Conservation (phyloP, 2,329 filamentous ascomycete species). For the Huntiella savannae region DNA sequence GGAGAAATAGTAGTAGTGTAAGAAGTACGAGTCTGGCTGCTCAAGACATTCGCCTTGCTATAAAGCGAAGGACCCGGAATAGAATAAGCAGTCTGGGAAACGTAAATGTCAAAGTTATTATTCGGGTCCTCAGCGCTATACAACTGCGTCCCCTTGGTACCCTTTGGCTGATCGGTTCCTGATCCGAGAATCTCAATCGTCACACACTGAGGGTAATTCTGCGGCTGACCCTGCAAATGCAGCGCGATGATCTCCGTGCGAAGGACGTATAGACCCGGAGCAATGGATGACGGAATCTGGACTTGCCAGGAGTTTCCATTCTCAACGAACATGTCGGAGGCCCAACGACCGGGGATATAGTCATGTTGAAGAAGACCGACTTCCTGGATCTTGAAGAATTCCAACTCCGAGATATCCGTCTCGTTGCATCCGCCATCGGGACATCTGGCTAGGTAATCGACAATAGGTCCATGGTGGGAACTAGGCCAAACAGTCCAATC, state of each 20-base stretch:
- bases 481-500: constrained; percentile 49
- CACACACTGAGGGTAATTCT: constrained; percentile 34
- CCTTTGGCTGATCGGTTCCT: constrained; percentile 16
- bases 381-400: constrained; percentile 41
- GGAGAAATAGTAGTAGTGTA: constrained; percentile 24
- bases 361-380: constrained; percentile 29
- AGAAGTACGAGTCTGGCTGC: constrained; percentile 17
- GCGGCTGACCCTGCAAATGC: constrained; percentile 28
- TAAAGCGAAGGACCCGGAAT: constrained; percentile 9
- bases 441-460: constrained; percentile 40
- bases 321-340: constrained; percentile 29
- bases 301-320: constrained; percentile 28
- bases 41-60: constrained; percentile 6
- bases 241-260: constrained; percentile 37
- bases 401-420: constrained; percentile 30
- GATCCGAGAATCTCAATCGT: constrained; percentile 28
- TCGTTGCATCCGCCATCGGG: constrained; percentile 30
- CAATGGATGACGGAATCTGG: constrained; percentile 27
- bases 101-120: constrained; percentile 20
- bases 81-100: constrained; percentile 2
- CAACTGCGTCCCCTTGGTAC: constrained; percentile 19
- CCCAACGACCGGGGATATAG: constrained; percentile 30
- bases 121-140: constrained; percentile 20
- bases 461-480: constrained; percentile 40
- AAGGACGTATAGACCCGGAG: constrained; percentile 33